Evolutionary conservation across 2,329 filamentous ascomycete genomes (phyloP).

Genomic region (Macrophomina tecta): DNA sequence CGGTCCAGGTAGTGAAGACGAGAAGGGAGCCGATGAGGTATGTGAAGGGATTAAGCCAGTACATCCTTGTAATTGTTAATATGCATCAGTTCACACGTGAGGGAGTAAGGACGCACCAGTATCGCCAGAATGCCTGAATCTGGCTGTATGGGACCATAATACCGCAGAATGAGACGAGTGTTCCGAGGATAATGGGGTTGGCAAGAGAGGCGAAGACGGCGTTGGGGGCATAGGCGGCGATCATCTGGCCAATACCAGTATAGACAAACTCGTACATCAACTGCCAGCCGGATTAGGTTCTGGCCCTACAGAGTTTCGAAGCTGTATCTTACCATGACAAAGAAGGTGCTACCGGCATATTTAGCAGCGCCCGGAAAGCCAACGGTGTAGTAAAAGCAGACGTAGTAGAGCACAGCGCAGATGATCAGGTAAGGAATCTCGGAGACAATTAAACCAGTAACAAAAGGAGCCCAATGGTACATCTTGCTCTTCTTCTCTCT

Average conservation of each 20-base stretch:
- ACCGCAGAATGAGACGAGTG: slow-evolving; percentile 42
- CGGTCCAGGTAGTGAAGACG: slow-evolving; percentile 47
- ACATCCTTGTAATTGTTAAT: slow-evolving; percentile 35
- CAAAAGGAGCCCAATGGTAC: slow-evolving; percentile 28
- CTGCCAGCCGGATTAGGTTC: background rate
- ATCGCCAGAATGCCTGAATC: slow-evolving; percentile 43
- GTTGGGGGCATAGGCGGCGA: slow-evolving; percentile 53
- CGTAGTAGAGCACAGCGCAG: slow-evolving; percentile 56
- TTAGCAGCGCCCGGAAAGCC: slow-evolving; percentile 50
- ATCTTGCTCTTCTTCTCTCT: slow-evolving; percentile 28
- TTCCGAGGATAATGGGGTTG: slow-evolving; percentile 45
- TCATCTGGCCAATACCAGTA: slow-evolving; percentile 60
- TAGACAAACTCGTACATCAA: slow-evolving; percentile 65
- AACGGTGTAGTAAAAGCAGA: slow-evolving; percentile 43
- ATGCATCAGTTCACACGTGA: background rate
- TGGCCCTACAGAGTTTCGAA: background rate
- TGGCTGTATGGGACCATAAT: slow-evolving; percentile 43
- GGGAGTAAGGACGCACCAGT: slow-evolving; percentile 37
- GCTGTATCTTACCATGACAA: slow-evolving; percentile 32
- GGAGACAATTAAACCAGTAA: slow-evolving; percentile 45
- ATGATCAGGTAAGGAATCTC: slow-evolving; percentile 56
- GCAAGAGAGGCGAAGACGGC: slow-evolving; percentile 53
- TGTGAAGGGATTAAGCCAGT: slow-evolving; percentile 51
- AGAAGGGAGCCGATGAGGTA: slow-evolving; percentile 51
- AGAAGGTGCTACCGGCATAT: slow-evolving; percentile 55